Base-by-base conservation (phyloP, 805 yeast species). In the Metschnikowia borealis region DNA sequence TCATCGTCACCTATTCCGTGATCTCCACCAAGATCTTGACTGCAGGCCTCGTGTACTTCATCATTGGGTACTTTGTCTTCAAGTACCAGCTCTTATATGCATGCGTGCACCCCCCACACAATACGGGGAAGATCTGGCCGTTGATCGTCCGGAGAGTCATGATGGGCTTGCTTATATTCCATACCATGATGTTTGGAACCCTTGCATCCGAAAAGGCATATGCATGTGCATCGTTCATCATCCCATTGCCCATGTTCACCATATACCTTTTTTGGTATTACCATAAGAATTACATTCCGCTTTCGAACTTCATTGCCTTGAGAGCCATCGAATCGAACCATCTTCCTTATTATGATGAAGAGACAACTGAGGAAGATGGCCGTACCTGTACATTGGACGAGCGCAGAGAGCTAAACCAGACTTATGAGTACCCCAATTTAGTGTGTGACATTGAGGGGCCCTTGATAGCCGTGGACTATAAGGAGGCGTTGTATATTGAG, bases 121-220 rank as follows among this genome's bases (percentile, higher is more conserved):
- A 97, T 0, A 94, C 97, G 0, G 99, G 98, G 1, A 87, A 87
- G 63, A 95, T 92, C 1, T 92, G 97, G 98, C 96, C 97, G 0
- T 73, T 90, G 44, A 84, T 92, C 2, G 86, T 87, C 62, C 77
- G 96, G 59, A 77, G 99, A 57, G 82, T 91, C 1, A 81, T 87
- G 49, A 63, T 89, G 51, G 98, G 98, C 0, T 68, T 92, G 23
- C 67, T 87, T 33, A 73, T 92, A 14, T 90, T 92, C 66, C 99
- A 94, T 63, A 69, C 92, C 52, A 89, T 96, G 11, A 90, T 91
- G 88, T 89, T 92, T 0, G 98, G 98, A 2, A 83, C 95, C 0
- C 74, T 92, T 52, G 90, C 88, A 0, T 77, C 89, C 50, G 89
- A 87, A 60, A 82, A 85, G 53, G 96, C 95, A 0, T 90, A 84